phyloP scores from a whole-genome alignment of 345 rosid species.

The Euphorbia pulcherrima region DNA sequence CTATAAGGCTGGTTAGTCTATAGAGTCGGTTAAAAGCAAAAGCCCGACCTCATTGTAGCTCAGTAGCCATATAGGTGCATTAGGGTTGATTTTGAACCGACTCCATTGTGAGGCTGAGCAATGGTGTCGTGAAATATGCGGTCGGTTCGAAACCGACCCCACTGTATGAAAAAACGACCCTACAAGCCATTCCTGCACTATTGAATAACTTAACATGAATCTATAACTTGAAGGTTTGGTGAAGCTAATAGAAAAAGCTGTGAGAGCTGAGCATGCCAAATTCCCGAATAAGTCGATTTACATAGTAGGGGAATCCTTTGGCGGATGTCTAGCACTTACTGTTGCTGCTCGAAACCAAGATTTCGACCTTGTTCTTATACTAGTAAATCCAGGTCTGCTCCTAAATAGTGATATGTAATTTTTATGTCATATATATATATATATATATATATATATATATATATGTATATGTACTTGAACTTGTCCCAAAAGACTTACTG shows the following conservation, averaged over 20 bases:
- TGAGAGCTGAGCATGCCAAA: slow-evolving; percentile 46
- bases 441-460: too few relatives aligned
- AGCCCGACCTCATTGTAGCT: too few relatives aligned
- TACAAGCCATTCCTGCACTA: not conserved
- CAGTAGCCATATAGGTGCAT: too few relatives aligned
- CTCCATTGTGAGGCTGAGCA: too few relatives aligned
- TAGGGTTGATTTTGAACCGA: too few relatives aligned
- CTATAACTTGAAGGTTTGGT: slow-evolving; percentile 41
- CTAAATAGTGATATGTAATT: slow-evolving; percentile 1
- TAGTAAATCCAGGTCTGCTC: slow-evolving; percentile 71
- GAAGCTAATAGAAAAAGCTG: slow-evolving; percentile 55
- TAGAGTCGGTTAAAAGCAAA: too few relatives aligned
- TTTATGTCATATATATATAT: slow-evolving; percentile 9
- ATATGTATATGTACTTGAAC: too few relatives aligned
- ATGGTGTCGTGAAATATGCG: too few relatives aligned
- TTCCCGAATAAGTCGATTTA: slow-evolving; percentile 67
- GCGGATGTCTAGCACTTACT: slow-evolving; percentile 86
- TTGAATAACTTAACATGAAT: not conserved
- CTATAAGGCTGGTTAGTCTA: too few relatives aligned
- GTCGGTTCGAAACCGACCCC: too few relatives aligned
- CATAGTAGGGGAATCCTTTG: slow-evolving; percentile 82
- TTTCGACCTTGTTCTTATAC: slow-evolving; percentile 59
- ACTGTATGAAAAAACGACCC: too few relatives aligned
- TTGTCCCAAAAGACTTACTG: too few relatives aligned
- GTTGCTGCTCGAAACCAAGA: slow-evolving; percentile 70